Percentiles rank a stretch among this genome's conserved stretches.
Conservation (phyloP, 1,139 yeast species). For the Candida sanyaensis region DNA sequence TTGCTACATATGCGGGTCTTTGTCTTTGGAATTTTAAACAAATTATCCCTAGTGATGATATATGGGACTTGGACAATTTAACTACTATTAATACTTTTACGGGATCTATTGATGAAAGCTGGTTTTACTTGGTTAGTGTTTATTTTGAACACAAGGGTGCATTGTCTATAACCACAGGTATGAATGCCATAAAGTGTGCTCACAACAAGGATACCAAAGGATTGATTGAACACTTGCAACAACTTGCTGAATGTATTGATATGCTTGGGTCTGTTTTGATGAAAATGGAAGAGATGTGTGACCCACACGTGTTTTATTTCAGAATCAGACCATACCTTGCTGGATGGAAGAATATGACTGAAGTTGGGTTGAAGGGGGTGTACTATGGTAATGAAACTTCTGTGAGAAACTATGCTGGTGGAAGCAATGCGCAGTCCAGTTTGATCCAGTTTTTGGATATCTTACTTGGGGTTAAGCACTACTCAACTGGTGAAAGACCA, state of each 20-base stretch:
- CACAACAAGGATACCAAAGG: conserved; percentile 30
- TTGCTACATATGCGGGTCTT: conserved; percentile 84
- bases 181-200: conserved; percentile 38
- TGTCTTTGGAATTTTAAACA: conserved; percentile 86
- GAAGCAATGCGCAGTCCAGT: conserved; percentile 92
- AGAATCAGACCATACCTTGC: conserved; percentile 88
- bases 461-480: conserved; percentile 72
- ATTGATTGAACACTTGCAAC: conserved; percentile 53
- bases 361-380: conserved; percentile 84
- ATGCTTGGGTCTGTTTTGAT: conserved; percentile 70
- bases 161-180: conserved; percentile 59
- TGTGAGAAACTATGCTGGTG: conserved; percentile 75
- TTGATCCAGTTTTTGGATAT: conserved; percentile 85
- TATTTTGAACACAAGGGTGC: conserved; percentile 86
- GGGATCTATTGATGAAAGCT: conserved; percentile 87
- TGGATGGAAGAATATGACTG: conserved; percentile 93
- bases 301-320: conserved; percentile 87
- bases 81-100: conserved; percentile 85
- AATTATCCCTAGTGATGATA: conserved; percentile 50
- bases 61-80: conserved; percentile 62
- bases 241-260: conserved; percentile 76
- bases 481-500: conserved; percentile 69
- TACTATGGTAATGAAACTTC: conserved; percentile 66
- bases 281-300: conserved; percentile 93
- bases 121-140: conserved; percentile 91